These are phyloP conservation scores for Tritrichomonas musculus DNA, from an alignment of 208 protist species.

Conservation along the genomic window DNA sequence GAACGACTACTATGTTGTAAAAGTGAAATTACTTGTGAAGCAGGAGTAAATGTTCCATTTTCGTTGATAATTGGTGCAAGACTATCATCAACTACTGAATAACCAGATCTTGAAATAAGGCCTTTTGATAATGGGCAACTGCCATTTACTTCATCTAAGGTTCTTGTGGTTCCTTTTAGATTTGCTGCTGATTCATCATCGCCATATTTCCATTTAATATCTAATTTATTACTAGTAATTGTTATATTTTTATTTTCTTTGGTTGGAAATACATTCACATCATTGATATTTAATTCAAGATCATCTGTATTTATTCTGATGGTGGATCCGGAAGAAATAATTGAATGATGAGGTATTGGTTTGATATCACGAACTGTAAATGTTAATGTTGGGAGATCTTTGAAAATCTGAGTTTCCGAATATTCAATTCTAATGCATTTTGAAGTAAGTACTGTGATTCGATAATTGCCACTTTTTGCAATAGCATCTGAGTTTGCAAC, in stretches of 20 bases:
- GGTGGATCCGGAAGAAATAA: too few relatives aligned
- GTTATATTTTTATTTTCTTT: too few relatives aligned
- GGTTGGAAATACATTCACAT: too few relatives aligned
- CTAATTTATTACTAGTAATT: background rate
- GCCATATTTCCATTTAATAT: background rate
- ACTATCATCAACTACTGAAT: background rate
- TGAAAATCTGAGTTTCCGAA: background rate
- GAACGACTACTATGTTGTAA: too few relatives aligned
- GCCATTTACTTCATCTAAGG: background rate
- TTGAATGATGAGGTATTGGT: background rate
- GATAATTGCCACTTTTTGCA: background rate
- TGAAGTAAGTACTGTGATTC: background rate
- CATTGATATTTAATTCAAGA: background rate
- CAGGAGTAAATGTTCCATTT: too few relatives aligned
- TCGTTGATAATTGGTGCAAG: background rate
- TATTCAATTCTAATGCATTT: background rate
- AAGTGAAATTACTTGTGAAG: too few relatives aligned
- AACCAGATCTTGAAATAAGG: background rate
- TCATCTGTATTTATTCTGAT: background rate
- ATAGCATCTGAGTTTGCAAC: background rate
- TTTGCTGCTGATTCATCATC: too few relatives aligned
- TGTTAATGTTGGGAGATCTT: background rate
- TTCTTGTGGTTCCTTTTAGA: background rate
- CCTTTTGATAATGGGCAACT: background rate
- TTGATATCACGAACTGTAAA: background rate